Conservation (phyloP, 83 land plant genomes). For the Picea mariana region DNA sequence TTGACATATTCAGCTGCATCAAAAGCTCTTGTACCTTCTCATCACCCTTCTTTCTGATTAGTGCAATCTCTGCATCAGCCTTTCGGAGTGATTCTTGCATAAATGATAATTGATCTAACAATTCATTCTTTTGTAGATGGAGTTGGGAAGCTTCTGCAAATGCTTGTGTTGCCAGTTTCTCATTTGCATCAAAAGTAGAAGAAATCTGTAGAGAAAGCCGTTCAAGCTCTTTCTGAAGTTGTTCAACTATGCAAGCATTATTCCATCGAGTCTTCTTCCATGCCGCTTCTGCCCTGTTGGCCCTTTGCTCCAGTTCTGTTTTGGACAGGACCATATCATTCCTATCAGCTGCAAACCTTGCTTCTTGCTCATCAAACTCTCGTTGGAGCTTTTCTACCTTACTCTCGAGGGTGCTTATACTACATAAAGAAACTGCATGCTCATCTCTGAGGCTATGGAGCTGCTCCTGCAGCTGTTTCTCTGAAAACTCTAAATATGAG, state of each 20-base stretch:
- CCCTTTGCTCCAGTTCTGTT: constrained; percentile 54
- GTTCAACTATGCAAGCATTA: constrained; percentile 50
- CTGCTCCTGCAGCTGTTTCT: constrained; percentile 50
- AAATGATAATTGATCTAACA: constrained; percentile 36
- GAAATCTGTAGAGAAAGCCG: constrained; percentile 53
- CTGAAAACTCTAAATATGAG: constrained; percentile 14
- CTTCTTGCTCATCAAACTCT: constrained; percentile 40
- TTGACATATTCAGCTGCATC: constrained; percentile 31
- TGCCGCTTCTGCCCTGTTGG: constrained; percentile 42
- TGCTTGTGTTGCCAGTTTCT: constrained; percentile 45
- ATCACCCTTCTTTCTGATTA: constrained; percentile 14
- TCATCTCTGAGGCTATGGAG: constrained; percentile 47
- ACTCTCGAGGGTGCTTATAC: constrained; percentile 30
- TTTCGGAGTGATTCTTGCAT: constrained; percentile 34
- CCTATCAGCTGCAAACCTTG: constrained; percentile 33
- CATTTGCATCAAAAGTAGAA: constrained; percentile 61
- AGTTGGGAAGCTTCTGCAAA: constrained; percentile 34
- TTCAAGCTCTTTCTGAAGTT: constrained; percentile 66
- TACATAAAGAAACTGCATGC: constrained; percentile 46
- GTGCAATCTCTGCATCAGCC: constrained; percentile 18
- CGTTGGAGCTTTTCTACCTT: constrained; percentile 43
- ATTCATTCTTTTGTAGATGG: constrained; percentile 10
- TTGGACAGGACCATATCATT: constrained; percentile 30
- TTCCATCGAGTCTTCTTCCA: constrained; percentile 53
- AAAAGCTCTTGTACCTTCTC: constrained; percentile 27